phyloP scores from a whole-genome alignment of 2,329 filamentous ascomycete species.

The Trichoderma koningii region DNA sequence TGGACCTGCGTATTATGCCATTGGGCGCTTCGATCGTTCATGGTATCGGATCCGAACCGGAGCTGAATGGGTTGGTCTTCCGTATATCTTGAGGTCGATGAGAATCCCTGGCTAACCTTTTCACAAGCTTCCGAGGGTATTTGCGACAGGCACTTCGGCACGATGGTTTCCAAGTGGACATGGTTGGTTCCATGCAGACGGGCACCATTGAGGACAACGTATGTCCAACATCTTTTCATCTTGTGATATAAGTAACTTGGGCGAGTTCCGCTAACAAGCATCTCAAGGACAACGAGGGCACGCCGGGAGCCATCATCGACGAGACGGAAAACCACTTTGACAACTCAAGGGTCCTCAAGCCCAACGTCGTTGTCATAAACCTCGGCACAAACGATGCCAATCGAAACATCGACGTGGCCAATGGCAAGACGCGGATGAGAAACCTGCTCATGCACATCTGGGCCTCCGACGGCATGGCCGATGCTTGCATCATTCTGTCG shows the following conservation, averaged over 20 bases:
- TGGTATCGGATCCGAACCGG: neutral
- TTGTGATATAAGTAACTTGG: no score
- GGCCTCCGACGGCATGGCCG: neutral
- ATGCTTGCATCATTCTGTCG: neutral
- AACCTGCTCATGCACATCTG: no score
- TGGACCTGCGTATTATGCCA: neutral
- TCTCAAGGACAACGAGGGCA: neutral
- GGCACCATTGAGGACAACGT: neutral
- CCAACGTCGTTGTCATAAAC: neutral
- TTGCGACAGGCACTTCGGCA: neutral
- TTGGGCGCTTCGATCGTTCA: neutral
- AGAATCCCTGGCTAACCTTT: neutral
- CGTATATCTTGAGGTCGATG: neutral
- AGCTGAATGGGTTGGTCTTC: neutral
- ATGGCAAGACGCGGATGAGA: neutral
- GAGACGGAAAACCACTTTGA: no score
- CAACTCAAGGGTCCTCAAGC: neutral
- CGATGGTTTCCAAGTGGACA: neutral
- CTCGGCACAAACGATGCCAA: neutral
- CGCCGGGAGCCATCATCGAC: neutral
- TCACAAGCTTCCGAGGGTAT: neutral
- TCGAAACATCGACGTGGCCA: neutral
- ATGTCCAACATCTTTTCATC: neutral
- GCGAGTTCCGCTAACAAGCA: neutral
- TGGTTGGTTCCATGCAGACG: neutral